phyloP scores from a whole-genome alignment of 345 rosid species.

The Eucalyptus erythrocorys region DNA sequence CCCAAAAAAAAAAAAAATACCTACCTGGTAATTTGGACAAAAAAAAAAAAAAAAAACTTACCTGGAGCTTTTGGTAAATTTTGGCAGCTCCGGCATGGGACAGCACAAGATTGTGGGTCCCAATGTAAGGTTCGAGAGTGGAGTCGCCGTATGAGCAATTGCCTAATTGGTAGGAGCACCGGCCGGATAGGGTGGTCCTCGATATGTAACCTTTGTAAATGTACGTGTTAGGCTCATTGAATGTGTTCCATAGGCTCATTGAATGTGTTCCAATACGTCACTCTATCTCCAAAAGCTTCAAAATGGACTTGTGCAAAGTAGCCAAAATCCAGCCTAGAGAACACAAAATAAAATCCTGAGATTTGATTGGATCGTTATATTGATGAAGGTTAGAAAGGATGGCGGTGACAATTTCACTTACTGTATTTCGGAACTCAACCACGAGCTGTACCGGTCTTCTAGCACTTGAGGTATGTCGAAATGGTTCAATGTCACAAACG shows the following conservation, averaged over 20 bases:
- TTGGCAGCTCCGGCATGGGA: constrained; percentile 8
- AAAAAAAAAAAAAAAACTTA: not conserved
- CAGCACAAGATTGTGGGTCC: constrained; percentile 34
- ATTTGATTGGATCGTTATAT: constrained; percentile 2
- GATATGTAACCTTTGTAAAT: constrained; percentile 5
- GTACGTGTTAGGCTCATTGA: constrained; percentile 41
- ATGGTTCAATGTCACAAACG: constrained; percentile 4
- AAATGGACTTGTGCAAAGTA: constrained; percentile 45
- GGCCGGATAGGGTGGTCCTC: constrained; percentile 24
- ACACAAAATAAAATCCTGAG: not conserved
- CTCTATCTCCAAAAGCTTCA: constrained; percentile 42
- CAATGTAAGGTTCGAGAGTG: constrained; percentile 36
- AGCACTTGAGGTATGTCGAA: constrained; percentile 3
- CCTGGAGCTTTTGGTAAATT: constrained; percentile 7
- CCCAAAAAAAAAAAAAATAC: too few species aligned
- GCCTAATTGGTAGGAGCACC: constrained; percentile 32
- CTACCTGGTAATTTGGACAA: too few species aligned
- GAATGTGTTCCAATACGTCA: constrained; percentile 44
- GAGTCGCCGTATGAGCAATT: constrained; percentile 44
- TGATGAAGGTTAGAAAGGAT: not conserved
- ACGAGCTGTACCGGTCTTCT: constrained; percentile 5
- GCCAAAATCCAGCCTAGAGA: constrained; percentile 34
- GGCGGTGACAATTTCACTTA: not conserved
- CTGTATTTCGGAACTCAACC: constrained; percentile 8
- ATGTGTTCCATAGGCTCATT: constrained; percentile 60